phyloP scores from a whole-genome alignment of 345 rosid genomes.

The Hibiscus trionum region DNA sequence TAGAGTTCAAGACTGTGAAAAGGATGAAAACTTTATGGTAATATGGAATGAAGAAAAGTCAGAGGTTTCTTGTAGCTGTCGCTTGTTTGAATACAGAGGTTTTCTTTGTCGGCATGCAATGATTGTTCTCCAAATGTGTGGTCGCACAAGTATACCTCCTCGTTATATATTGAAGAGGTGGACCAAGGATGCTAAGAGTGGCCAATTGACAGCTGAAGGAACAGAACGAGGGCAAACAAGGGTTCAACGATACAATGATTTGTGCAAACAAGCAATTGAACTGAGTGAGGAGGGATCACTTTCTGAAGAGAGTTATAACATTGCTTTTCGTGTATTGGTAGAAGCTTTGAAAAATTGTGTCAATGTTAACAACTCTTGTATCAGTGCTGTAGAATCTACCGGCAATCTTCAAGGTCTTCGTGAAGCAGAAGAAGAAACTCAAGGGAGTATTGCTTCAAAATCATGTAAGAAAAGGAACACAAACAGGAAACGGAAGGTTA shows the following conservation, averaged over 20 bases:
- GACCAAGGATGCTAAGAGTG: conserved; percentile 58
- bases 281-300: conserved; percentile 43
- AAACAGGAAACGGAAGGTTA: conserved; percentile 49
- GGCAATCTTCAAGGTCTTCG: conserved; percentile 25
- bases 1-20: conserved; percentile 61
- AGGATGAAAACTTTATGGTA: conserved; percentile 42
- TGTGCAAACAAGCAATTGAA: conserved; percentile 39
- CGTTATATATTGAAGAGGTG: conserved; percentile 53
- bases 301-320: conserved; percentile 38
- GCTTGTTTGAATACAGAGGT: conserved; percentile 51
- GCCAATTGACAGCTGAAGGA: conserved; percentile 23
- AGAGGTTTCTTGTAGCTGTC: conserved; percentile 52
- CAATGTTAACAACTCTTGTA: conserved; percentile 36
- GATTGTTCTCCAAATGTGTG: conserved; percentile 65
- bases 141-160: conserved; percentile 43
- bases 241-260: conserved; percentile 46
- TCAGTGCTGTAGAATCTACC: conserved; percentile 27
- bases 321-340: conserved; percentile 31
- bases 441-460: conserved; percentile 28
- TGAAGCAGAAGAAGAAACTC: conserved; percentile 35
- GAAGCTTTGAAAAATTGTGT: conserved; percentile 47
- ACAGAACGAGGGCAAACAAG: conserved; percentile 28
- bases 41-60: conserved; percentile 39
- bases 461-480: conserved; percentile 42
- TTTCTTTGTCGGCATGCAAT: conserved; percentile 58